phyloP scores from a whole-genome alignment of 345 rosid genomes.

The Eucalyptus shirleyi region DNA sequence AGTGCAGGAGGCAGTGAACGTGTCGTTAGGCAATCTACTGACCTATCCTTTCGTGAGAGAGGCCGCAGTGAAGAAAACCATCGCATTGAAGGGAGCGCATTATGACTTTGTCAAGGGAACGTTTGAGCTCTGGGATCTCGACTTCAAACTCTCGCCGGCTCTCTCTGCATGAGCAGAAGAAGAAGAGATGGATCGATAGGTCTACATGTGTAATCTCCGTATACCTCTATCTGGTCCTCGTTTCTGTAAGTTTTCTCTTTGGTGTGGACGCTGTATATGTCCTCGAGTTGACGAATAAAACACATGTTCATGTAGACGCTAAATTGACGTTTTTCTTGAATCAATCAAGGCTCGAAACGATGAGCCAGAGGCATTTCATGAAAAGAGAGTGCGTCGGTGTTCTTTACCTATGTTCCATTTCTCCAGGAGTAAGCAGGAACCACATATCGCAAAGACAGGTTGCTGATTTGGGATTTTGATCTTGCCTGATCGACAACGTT shows the following conservation, averaged over 20 bases:
- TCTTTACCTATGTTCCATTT: not conserved
- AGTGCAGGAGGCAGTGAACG: conserved; percentile 61
- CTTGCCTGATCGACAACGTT: not conserved
- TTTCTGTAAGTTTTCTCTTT: not conserved
- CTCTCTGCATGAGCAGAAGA: conserved; percentile 4
- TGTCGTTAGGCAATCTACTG: conserved; percentile 58
- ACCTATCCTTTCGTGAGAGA: conserved; percentile 79
- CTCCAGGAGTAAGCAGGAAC: not conserved
- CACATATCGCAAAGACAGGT: not conserved
- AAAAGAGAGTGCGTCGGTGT: not conserved
- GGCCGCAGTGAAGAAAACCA: conserved; percentile 30
- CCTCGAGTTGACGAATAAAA: not conserved
- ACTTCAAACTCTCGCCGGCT: conserved; percentile 30
- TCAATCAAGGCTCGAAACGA: not conserved
- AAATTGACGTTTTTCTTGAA: not conserved
- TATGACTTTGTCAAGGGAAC: conserved; percentile 60
- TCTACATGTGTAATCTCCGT: not conserved
- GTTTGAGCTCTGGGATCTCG: conserved; percentile 76
- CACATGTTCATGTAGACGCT: not conserved
- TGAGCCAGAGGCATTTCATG: not conserved
- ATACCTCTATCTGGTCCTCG: not conserved
- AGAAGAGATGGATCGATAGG: not conserved
- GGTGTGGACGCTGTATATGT: not conserved
- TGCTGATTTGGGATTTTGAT: not conserved
- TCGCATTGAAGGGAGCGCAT: conserved; percentile 58